Evolutionary conservation across 495 filamentous ascomycete species (phyloP), one percentile per base, ranked within the genome.

Genomic region (Tuber calosporum): DNA sequence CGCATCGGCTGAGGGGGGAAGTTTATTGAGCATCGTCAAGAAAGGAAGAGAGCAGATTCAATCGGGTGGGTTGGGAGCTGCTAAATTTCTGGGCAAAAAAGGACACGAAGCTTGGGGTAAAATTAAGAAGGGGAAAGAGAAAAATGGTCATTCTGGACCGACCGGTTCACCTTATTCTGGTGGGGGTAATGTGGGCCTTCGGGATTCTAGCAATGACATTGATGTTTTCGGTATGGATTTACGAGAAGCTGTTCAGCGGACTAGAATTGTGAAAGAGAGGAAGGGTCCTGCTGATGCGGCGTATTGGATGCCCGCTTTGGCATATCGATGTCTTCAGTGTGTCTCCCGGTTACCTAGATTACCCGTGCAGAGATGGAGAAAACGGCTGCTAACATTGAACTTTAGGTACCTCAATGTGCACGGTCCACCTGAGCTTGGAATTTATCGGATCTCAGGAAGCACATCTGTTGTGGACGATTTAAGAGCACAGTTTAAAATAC

Each of bases 261-360:
- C 80, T 19, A 75, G 80, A 62, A 77, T 82, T 20, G 74, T 78
- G 39, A 81, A 72, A 8, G 80, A 77, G 43, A 77, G 81, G 62
- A 79, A 81, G 53, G 75, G 76, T 72, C 71, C 68, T 39, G 80
- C 74, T 13, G 80, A 79, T 70, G 80, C 74, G 7, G 74, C 80
- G 13, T 82, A 77, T 73, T 82, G 80, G 80, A 82, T 81, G 67
- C 80, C 80, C 17, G 80, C 80, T 68, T 69, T 82, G 67, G 80
- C 80, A 43, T 82, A 82, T 73, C 70, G 80, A 53, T 81, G 80
- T 72, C 68, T 82, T 69, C 80, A 82, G 80, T 82, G 78, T 53
- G 80, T 79, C 69, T 67, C 69, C 67, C 42, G 34, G 43, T 62
- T 34, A 15, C 30, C 67, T 43, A 20, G 68, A 40, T 43, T 69